Evolutionary conservation across 805 yeast species (phyloP), one percentile per base, ranked within the genome.

Genomic region (Clavispora carvajalis): DNA sequence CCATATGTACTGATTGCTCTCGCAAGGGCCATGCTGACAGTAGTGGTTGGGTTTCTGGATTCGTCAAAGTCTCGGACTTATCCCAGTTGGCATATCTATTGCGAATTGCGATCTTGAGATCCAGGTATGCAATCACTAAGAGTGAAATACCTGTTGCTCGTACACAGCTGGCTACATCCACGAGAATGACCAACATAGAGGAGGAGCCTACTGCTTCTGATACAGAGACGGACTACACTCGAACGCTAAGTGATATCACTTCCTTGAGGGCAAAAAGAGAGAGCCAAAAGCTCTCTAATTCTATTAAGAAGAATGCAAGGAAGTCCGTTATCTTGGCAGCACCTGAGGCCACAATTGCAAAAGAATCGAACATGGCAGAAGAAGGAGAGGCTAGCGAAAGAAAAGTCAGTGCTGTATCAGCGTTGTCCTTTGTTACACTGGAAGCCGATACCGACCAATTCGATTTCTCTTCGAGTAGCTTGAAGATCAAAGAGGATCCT

Each of bases 31-130:
- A 46, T 2, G 74, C 72, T 45, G 71, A 78, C 1, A 57, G 63
- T 13, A 47, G 66, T 7, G 51, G 54, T 11, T 48, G 45, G 16
- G 36, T 42, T 2, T 41, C 46, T 1, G 89, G 84, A 0, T 81
- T 88, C 55, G 73, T 67, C 36, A 53, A 62, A n/a, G 81, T 89
- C 1, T 73, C 87, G 5, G 81, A 80, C 44, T 73, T 88, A 36
- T 62, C 77, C 15, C 98, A 93, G 61, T 73, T 89, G 54, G 70
- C 82, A 15, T 87, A 80, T 57, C 64, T 93, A 34, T 66, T 90
- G 49, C 83, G 85, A 53, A 88, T 93, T 46, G 98, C 98, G 0
- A 68, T 90, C 35, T 77, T 84, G 3, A 71, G 96, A 41, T 84
- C 84, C 29, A 79, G 65, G 54, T 72, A 77, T 15, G 85, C 81